Evolutionary conservation across 805 yeast species (phyloP), one percentile per base, ranked within the genome.

Genomic region (Metschnikowia koreensis): DNA sequence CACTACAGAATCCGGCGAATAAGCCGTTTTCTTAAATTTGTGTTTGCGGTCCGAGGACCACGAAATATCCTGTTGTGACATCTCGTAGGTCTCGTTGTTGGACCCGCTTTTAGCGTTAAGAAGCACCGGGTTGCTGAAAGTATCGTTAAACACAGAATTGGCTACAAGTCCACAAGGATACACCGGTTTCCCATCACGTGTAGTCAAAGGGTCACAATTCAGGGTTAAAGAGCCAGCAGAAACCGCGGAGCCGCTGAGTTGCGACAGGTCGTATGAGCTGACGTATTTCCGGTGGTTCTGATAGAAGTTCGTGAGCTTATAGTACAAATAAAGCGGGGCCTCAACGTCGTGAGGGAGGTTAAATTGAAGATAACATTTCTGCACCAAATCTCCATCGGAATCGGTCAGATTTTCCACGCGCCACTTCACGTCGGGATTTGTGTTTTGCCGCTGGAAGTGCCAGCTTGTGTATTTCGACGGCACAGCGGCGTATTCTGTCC

Each of bases 101-200:
- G 70, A 58, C 1, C 84, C 76, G 37, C 66, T 68, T 53, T 71
- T 70, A 10, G 80, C 66, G 54, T 76, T 77, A 28, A 79, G 71
- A 26, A 76, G 71, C 3, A 65, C 64, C 1, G 85, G 86, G 15
- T 75, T 70, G 7, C 81, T 72, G 63, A 89, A 85, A 3, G 97
- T 82, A 65, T 93, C 99, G 68, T 93, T 93, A 77, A 94, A 93
- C 68, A 81, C 69, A 0, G 97, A 89, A 70, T 93, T 93, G 47
- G 98, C 96, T 57, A 93, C 90, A 46, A 93, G 77, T 0, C 99
- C 99, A 73, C 98, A 94, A 15, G 99, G 99, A 66, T 93, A 93
- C 55, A 79, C 64, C 13, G 76, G 64, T 57, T 79, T 81, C 12
- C 73, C 76, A 13, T 65, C 70, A 2, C 53, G 52, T 31, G 74